phyloP scores from a whole-genome alignment of 1,284 basidiomycete genomes.

The Cryptococcus sp. region DNA sequence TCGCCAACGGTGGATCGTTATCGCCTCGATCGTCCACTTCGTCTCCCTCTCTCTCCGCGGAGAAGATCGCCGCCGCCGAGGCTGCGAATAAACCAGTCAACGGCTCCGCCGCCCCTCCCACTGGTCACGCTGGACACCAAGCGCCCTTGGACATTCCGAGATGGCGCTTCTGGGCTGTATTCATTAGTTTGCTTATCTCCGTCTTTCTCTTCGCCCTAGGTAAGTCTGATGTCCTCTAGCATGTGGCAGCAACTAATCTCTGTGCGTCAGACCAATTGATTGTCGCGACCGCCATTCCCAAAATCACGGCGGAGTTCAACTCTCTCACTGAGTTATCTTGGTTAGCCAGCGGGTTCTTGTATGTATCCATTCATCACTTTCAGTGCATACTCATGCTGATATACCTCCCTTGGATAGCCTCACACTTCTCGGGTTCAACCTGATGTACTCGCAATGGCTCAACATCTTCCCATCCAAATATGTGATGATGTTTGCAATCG shows the following conservation, averaged over 20 bases:
- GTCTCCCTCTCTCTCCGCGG: not conserved
- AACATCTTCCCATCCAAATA: slow-evolving; percentile 53
- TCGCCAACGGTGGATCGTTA: not conserved
- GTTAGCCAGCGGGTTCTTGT: slow-evolving; percentile 48
- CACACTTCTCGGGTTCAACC: slow-evolving; percentile 51
- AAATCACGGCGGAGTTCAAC: slow-evolving; percentile 52
- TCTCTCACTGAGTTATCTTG: slow-evolving; percentile 55
- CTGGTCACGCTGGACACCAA: slow-evolving; percentile 12
- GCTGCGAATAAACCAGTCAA: not conserved
- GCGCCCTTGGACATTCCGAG: slow-evolving; percentile 31
- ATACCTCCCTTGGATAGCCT: slow-evolving; percentile 27
- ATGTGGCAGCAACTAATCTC: not conserved
- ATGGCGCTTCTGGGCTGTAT: slow-evolving; percentile 42
- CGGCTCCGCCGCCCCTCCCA: slow-evolving; percentile 4
- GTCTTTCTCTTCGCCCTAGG: slow-evolving; percentile 50
- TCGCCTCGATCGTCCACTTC: too few relatives aligned
- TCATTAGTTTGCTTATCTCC: slow-evolving; percentile 39
- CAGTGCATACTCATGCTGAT: slow-evolving; percentile 6
- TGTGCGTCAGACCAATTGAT: slow-evolving; percentile 51
- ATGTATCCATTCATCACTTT: slow-evolving; percentile 4
- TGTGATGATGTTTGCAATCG: slow-evolving; percentile 54
- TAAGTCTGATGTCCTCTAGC: slow-evolving; percentile 8
- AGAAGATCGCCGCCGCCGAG: not conserved
- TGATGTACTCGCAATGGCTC: slow-evolving; percentile 53
- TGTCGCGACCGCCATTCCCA: slow-evolving; percentile 53